Evolutionary conservation across 2,329 filamentous ascomycete species (phyloP).

Genomic region (Rhytidhysteron rufulum): DNA sequence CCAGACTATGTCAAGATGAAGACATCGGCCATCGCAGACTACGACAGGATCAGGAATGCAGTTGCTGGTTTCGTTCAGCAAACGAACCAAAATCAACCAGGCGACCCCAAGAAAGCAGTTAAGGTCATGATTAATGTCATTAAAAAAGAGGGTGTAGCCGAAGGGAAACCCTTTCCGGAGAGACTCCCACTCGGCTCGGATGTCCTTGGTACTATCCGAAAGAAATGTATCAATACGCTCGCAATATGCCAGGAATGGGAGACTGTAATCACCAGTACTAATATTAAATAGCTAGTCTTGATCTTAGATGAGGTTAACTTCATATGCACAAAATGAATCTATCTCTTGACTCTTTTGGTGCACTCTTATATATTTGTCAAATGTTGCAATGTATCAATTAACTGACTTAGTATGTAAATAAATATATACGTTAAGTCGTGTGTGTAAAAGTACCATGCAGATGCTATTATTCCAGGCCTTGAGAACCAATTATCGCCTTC

Average conservation of each 20-base stretch:
- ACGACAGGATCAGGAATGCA: constrained; percentile 21
- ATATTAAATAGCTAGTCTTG: constrained; percentile 4
- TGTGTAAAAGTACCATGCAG: too few relatives aligned
- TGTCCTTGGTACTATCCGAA: constrained; percentile 6
- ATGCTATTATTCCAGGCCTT: too few relatives aligned
- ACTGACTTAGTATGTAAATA: too few relatives aligned
- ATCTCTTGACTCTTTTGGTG: too few relatives aligned
- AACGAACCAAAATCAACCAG: constrained; percentile 11
- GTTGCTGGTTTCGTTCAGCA: constrained; percentile 16
- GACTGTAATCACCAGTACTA: constrained; percentile 9
- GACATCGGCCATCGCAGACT: constrained; percentile 13
- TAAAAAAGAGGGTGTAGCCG: constrained; percentile 9
- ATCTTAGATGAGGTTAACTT: too few relatives aligned
- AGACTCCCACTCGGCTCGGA: constrained; percentile 28
- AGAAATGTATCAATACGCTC: constrained; percentile 6
- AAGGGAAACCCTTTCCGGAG: constrained; percentile 20
- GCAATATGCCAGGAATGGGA: constrained; percentile 12
- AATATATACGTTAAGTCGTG: too few relatives aligned
- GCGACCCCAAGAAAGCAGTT: constrained; percentile 14
- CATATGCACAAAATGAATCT: too few relatives aligned
- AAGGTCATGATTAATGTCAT: constrained; percentile 13
- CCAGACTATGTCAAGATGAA: constrained; percentile 17
- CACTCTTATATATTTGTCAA: too few relatives aligned
- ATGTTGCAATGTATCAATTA: too few relatives aligned
- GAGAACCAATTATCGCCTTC: too few relatives aligned